Evolutionary conservation across 2,329 filamentous ascomycete genomes (phyloP).

Genomic region (Venturia effusa): DNA sequence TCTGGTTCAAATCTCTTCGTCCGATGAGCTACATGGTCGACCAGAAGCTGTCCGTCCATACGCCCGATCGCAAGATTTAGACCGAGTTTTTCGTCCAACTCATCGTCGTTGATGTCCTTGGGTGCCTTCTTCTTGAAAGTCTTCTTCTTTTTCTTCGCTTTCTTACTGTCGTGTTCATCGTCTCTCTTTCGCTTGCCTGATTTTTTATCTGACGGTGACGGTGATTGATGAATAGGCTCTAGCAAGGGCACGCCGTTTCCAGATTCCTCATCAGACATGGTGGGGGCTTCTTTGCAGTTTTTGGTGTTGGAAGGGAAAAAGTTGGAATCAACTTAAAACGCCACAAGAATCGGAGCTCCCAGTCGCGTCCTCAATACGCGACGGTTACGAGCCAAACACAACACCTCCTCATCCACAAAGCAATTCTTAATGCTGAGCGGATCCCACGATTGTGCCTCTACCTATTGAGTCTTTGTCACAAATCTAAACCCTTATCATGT

Average conservation of each 20-base stretch:
- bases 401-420: not conserved
- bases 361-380: not conserved
- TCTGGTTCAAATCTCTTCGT: conserved; percentile 69
- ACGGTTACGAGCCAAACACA: not conserved
- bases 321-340: not conserved
- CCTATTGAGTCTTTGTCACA: not conserved
- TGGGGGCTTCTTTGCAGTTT: conserved; percentile 13
- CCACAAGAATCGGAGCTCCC: not conserved
- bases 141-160: conserved; percentile 31
- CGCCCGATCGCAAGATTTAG: conserved; percentile 70
- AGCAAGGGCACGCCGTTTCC: conserved; percentile 32
- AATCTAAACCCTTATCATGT: not conserved
- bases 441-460: not conserved
- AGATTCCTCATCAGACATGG: conserved; percentile 35
- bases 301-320: conserved; percentile 13
- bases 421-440: not conserved
- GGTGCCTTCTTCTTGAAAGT: conserved; percentile 47
- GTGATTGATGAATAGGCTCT: conserved; percentile 26
- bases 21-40: conserved; percentile 75
- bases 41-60: conserved; percentile 74
- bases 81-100: conserved; percentile 36
- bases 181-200: conserved; percentile 31
- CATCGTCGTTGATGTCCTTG: conserved; percentile 53
- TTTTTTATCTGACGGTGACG: conserved; percentile 19
- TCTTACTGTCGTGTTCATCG: conserved; percentile 14